These are phyloP conservation scores for Rhizopogon vinicolor DNA, from an alignment of 768 basidiomycete genomes.

Conservation along the genomic window DNA sequence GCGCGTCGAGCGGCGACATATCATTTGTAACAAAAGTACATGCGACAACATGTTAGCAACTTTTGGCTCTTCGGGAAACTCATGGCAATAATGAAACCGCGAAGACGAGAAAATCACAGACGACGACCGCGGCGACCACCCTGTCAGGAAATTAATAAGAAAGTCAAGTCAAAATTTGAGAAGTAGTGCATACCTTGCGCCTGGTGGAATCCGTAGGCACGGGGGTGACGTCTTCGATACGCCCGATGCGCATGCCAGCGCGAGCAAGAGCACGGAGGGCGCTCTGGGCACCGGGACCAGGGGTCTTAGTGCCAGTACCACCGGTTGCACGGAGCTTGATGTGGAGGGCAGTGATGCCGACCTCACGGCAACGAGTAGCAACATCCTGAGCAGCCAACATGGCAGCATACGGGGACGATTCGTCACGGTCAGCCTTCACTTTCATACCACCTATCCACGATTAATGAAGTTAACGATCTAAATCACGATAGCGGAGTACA, in stretches of 20 bases:
- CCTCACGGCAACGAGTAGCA: slow-evolving; percentile 93
- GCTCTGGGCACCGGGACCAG: slow-evolving; percentile 97
- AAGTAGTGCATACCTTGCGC: slow-evolving; percentile 67
- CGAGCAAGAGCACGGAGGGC: slow-evolving; percentile 97
- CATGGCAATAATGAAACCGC: slow-evolving; percentile 7
- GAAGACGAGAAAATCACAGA: slow-evolving; percentile 45
- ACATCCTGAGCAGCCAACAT: slow-evolving; percentile 99
- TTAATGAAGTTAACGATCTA: not conserved
- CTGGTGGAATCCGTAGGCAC: slow-evolving; percentile 96
- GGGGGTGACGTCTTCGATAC: slow-evolving; percentile 98
- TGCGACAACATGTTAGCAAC: slow-evolving; percentile 24
- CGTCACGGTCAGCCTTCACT: slow-evolving; percentile 99
- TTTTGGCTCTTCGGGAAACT: slow-evolving; percentile 14
- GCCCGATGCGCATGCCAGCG: slow-evolving; percentile 95
- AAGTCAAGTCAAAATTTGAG: not conserved
- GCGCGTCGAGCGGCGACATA: slow-evolving; percentile 88
- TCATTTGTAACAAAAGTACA: slow-evolving; percentile 37
- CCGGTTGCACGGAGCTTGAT: slow-evolving; percentile 98
- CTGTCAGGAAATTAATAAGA: slow-evolving; percentile 32
- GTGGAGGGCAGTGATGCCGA: slow-evolving; percentile 97
- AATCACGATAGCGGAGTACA: slow-evolving; percentile 5
- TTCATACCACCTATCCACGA: slow-evolving; percentile 85
- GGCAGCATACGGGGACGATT: slow-evolving; percentile 95
- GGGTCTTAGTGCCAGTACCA: slow-evolving; percentile 98
- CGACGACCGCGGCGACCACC: slow-evolving; percentile 99